Percentiles rank a stretch among this genome's conserved stretches.
phyloP scores from a whole-genome alignment of 305 asterid species.

The Withania somnifera region DNA sequence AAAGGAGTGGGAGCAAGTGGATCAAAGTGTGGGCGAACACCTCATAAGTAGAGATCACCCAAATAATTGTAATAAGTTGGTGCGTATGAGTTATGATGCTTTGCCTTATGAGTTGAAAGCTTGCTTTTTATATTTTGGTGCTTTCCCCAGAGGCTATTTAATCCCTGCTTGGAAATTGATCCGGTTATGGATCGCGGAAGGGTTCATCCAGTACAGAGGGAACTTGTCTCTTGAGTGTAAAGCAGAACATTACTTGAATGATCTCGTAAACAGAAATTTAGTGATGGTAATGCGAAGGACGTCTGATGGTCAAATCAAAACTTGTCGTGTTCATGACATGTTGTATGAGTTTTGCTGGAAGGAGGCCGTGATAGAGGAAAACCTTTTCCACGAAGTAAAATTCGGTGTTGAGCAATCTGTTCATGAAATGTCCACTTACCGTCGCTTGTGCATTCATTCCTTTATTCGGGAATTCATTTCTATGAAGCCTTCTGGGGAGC shows the following conservation, averaged over 20 bases:
- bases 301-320: constrained; percentile 14
- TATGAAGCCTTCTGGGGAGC: background rate
- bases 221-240: constrained; percentile 11
- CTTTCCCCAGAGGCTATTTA: constrained; percentile 15
- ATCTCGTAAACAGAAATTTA: constrained; percentile 19
- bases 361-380: constrained; percentile 8
- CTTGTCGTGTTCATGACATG: constrained; percentile 26
- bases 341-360: constrained; percentile 19
- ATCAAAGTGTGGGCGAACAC: background rate
- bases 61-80: background rate
- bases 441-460: constrained; percentile 25
- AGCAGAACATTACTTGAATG: constrained; percentile 19
- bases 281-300: constrained; percentile 13
- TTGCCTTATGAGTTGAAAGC: constrained; percentile 14
- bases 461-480: constrained; percentile 6
- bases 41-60: background rate
- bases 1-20: constrained; percentile 10
- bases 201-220: constrained; percentile 1
- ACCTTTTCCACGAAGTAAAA: constrained; percentile 18
- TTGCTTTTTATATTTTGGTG: constrained; percentile 24
- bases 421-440: background rate
- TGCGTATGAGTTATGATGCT: constrained; percentile 13
- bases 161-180: constrained; percentile 21
- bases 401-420: background rate
- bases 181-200: constrained; percentile 1